These are phyloP conservation scores for Aspergillus neoniger DNA, from an alignment of 2,329 filamentous ascomycete genomes.

Conservation along the genomic window DNA sequence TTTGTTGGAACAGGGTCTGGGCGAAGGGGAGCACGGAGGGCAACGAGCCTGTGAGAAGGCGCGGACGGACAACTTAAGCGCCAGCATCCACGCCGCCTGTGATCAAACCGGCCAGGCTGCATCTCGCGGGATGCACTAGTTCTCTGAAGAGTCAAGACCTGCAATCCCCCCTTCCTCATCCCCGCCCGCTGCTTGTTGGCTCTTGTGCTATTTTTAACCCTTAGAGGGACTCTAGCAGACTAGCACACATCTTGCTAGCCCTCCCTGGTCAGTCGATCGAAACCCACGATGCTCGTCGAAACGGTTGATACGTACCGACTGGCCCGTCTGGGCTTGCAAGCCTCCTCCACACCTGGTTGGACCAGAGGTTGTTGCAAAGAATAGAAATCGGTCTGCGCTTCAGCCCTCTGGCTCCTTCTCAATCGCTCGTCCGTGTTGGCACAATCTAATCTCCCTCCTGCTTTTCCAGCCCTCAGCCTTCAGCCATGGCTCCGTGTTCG, in stretches of 20 bases:
- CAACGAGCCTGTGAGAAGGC: conserved; percentile 19
- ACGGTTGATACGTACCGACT: conserved; percentile 15
- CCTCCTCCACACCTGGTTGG: conserved; percentile 22
- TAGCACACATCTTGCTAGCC: conserved; percentile 10
- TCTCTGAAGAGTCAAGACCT: conserved; percentile 22
- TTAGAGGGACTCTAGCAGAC: background rate
- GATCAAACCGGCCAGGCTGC: conserved; percentile 34
- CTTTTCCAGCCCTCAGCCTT: conserved; percentile 15
- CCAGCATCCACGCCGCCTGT: conserved; percentile 33
- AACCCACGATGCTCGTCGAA: conserved; percentile 16
- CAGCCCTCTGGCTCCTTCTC: conserved; percentile 19
- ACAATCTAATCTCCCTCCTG: conserved; percentile 20
- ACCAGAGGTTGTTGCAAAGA: conserved; percentile 30
- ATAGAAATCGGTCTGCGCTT: conserved; percentile 25
- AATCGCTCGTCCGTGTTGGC: conserved; percentile 19
- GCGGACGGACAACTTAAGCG: conserved; percentile 28
- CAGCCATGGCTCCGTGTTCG: conserved; percentile 32
- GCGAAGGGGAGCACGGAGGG: conserved; percentile 7
- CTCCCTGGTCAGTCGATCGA: conserved; percentile 21
- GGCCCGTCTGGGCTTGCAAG: conserved; percentile 11
- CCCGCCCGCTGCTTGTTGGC: conserved; percentile 17
- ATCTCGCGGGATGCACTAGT: conserved; percentile 19
- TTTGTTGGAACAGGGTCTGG: conserved; percentile 11
- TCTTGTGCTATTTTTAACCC: conserved; percentile 23
- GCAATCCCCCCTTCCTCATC: conserved; percentile 6